phyloP scores from a whole-genome alignment of 2,329 filamentous ascomycete species.

The Phyllosticta citriasiana region DNA sequence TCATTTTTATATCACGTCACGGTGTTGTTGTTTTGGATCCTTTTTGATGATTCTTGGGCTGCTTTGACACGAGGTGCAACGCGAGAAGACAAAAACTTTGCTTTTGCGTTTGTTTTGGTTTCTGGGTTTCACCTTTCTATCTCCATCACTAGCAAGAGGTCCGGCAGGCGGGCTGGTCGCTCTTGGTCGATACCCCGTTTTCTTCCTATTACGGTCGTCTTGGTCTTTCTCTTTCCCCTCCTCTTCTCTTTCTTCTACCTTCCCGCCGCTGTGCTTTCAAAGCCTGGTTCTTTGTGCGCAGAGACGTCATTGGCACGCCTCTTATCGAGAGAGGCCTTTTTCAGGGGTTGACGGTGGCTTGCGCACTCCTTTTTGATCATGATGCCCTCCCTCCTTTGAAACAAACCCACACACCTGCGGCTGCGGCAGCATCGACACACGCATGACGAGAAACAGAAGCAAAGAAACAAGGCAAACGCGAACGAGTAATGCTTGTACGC shows the following conservation, averaged over 20 bases:
- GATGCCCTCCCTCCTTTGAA: neutral
- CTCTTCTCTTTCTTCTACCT: neutral
- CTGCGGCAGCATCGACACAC: neutral
- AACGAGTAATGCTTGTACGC: neutral
- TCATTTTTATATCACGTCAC: neutral
- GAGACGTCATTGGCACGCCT: neutral
- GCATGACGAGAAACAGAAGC: neutral
- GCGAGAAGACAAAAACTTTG: neutral
- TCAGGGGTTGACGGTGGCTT: neutral
- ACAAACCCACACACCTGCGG: neutral
- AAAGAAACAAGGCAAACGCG: neutral
- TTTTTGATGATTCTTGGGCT: neutral
- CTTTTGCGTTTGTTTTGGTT: neutral
- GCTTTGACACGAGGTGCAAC: neutral
- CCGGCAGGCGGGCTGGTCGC: neutral
- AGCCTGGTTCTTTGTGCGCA: neutral
- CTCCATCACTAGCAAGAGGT: neutral
- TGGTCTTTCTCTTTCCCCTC: neutral
- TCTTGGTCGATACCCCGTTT: neutral
- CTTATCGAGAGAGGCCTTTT: neutral
- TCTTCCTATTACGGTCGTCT: neutral
- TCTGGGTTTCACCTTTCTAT: neutral
- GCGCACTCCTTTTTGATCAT: neutral
- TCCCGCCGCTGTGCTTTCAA: neutral
- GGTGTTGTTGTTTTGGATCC: neutral